These are phyloP conservation scores for Mrakia blollopis DNA, from an alignment of 768 basidiomycete species.

Conservation along the genomic window DNA sequence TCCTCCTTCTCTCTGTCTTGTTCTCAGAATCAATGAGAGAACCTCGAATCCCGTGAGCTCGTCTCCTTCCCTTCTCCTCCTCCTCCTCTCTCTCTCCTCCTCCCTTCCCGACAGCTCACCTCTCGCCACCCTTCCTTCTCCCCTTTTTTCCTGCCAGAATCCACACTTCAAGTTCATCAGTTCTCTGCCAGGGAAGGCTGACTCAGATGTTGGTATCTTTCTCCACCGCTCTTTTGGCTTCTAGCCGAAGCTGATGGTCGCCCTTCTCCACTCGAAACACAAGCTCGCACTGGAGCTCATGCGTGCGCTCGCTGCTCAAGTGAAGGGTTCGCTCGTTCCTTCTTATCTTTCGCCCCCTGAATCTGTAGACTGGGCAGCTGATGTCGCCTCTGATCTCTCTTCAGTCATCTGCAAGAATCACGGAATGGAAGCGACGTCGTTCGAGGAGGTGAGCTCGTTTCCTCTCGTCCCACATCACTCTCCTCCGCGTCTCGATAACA, in stretches of 20 bases:
- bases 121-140: background rate
- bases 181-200: background rate
- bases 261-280: background rate
- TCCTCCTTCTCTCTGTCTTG: too few relatives aligned
- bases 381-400: background rate
- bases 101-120: background rate
- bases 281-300: slow-evolving; percentile 6
- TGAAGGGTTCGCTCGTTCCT: background rate
- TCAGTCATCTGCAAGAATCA: slow-evolving; percentile 17
- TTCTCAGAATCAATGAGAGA: too few relatives aligned
- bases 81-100: background rate
- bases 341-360: too few relatives aligned
- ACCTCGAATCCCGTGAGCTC: too few relatives aligned
- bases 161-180: slow-evolving; percentile 14
- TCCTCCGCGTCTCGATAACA: too few relatives aligned
- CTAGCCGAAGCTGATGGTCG: background rate
- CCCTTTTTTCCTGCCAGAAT: background rate
- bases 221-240: too few relatives aligned
- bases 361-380: too few relatives aligned
- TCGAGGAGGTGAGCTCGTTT: slow-evolving; percentile 13
- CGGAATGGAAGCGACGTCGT: background rate
- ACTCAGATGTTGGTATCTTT: background rate
- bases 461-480: too few relatives aligned
- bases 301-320: slow-evolving; percentile 15
- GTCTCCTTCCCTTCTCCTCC: too few relatives aligned